Conservation (phyloP, 148 eudicot species). For the Chenopodium suecicum region DNA sequence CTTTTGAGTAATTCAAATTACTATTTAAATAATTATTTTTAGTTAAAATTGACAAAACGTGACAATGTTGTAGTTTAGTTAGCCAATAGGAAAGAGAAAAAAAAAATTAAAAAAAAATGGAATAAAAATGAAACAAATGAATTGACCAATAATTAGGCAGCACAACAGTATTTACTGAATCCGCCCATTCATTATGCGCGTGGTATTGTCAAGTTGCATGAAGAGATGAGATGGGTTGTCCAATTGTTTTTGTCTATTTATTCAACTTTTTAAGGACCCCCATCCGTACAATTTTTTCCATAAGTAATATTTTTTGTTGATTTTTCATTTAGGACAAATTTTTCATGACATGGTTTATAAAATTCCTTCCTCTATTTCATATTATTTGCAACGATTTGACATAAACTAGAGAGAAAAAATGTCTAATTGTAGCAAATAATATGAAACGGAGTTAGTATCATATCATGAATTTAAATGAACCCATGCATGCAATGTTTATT, state of each 20-base stretch:
- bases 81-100: constrained; percentile 12
- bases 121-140: not conserved
- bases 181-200: constrained; percentile 11
- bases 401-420: no score
- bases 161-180: constrained; percentile 16
- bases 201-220: constrained; percentile 19
- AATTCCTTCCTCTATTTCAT: no score
- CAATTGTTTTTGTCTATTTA: not conserved
- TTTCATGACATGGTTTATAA: not conserved
- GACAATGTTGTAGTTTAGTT: not conserved
- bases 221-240: not conserved
- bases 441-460: no score
- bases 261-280: constrained; percentile 4
- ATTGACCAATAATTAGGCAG: constrained; percentile 10
- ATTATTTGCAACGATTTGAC: no score
- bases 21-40: not conserved
- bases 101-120: not conserved
- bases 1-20: not conserved
- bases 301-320: not conserved
- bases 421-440: no score
- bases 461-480: no score
- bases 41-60: not conserved
- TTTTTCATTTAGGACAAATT: not conserved
- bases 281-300: constrained; percentile 19
- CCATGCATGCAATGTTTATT: no score